Base-by-base conservation (phyloP, 2,329 filamentous ascomycete genomes). In the Stemphylium vesicarium region DNA sequence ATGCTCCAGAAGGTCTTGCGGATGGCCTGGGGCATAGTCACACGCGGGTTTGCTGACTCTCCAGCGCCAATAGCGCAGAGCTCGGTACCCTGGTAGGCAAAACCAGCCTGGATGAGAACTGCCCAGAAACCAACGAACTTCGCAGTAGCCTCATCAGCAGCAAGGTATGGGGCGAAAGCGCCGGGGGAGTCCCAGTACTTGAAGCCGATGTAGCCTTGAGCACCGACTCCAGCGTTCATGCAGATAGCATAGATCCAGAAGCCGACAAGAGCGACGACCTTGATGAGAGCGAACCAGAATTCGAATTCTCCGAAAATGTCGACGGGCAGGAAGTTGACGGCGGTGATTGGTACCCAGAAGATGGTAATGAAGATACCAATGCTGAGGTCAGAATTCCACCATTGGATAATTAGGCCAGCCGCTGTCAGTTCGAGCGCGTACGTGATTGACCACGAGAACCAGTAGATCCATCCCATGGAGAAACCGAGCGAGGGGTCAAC, bases 391-490 rank as follows among this genome's bases (percentile, higher is more conserved):
- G 78, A 59, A 51, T 86, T 80, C 90, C 89, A 92, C 73, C 88
- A 92, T 71, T 91, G 86, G 59, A 92, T 89, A 51, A 92, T 89
- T 42, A 92, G 78, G 4, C 88, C 89, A 1, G 88, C 86, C 0
- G 88, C 88, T 0, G 86, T 89, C 35, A 92, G 79, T 69, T 93
- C 89, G 8, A 92, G 82, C 0, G 88, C 88, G 63, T 85, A 90
- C 0, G 89, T 91, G 53, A 88, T 85, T 15, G 86, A 82, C 88
- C 88, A 93, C 33, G 84, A 87, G 69, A 92, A 92, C 87, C 88
- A 93, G 76, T 93, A 93, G 56, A 91, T 87, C 89, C 89, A 93
- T 16, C 90, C 90, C 82, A 92, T 89, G 16, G 89, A 83, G 66
- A 92, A 92, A 7, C 88, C 89, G 42, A 92, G 79, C 51, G 86